phyloP scores from a whole-genome alignment of 345 rosid species.

The Rhodamnia rubescens region DNA sequence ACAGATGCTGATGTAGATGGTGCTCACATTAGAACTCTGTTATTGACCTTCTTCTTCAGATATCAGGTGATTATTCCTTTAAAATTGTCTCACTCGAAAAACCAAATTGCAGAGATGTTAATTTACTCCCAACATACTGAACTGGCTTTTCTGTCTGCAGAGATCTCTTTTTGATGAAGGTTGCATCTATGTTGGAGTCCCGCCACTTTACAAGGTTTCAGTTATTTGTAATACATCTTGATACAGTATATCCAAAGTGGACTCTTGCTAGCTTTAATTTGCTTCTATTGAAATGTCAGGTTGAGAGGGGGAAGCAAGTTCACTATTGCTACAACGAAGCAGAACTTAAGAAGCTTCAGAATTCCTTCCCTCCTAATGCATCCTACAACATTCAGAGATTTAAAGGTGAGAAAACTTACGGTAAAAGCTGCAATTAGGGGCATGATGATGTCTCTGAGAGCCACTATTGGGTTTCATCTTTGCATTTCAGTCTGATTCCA shows the following conservation, averaged over 20 bases:
- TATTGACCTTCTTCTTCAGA: constrained; percentile 91
- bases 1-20: constrained; percentile 99
- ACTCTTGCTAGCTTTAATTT: not conserved
- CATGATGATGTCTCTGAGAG: not conserved
- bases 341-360: constrained; percentile 49
- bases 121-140: not conserved
- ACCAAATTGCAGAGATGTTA: not conserved
- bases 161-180: constrained; percentile 85
- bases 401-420: constrained; percentile 45
- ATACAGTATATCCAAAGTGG: not conserved
- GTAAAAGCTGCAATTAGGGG: not conserved
- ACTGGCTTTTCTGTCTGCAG: constrained; percentile 20
- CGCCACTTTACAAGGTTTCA: constrained; percentile 88
- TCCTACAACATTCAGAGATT: constrained; percentile 90
- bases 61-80: constrained; percentile 57
- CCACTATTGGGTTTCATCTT: not conserved
- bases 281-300: constrained; percentile 33
- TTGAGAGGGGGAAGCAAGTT: constrained; percentile 82
- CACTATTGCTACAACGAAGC: constrained; percentile 72
- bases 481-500: not conserved
- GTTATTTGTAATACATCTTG: constrained; percentile 1
- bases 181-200: constrained; percentile 94
- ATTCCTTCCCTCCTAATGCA: constrained; percentile 70
- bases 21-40: constrained; percentile 92
- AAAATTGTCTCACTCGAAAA: not conserved